These are phyloP conservation scores for Leccinum pseudoinsigne DNA, from an alignment of 1,284 basidiomycete species.

Conservation along the genomic window DNA sequence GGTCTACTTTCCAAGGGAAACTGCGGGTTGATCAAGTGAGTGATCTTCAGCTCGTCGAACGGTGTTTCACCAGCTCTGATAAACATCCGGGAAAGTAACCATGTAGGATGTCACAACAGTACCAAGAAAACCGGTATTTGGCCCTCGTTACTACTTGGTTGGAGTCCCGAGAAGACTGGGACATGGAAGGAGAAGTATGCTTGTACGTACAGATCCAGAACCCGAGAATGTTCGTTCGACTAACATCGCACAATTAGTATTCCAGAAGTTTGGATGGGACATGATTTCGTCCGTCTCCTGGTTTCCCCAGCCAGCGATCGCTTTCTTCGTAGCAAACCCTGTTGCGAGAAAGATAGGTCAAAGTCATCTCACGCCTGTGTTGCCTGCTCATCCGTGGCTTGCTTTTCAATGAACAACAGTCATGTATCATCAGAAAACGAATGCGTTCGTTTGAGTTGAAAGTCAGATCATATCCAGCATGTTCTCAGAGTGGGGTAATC, in stretches of 20 bases:
- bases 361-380: not conserved
- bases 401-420: not conserved
- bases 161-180: not conserved
- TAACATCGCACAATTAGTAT: not conserved
- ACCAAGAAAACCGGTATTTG: not conserved
- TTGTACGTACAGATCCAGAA: not conserved
- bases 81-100: not conserved
- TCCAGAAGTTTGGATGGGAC: conserved; percentile 1
- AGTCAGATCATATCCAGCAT: not conserved
- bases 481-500: not conserved
- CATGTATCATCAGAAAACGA: not conserved
- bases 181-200: not conserved
- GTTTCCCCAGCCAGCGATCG: not conserved
- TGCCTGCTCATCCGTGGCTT: not conserved
- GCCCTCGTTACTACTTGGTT: not conserved
- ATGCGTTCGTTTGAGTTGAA: not conserved
- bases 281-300: not conserved
- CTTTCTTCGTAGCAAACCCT: not conserved
- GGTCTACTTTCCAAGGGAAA: not conserved
- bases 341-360: not conserved
- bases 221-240: not conserved
- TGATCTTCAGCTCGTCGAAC: not conserved
- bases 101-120: not conserved
- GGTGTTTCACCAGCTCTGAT: not conserved
- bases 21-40: not conserved